phyloP scores from a whole-genome alignment of 148 eudicot species.

The Pouteria glomerata region DNA sequence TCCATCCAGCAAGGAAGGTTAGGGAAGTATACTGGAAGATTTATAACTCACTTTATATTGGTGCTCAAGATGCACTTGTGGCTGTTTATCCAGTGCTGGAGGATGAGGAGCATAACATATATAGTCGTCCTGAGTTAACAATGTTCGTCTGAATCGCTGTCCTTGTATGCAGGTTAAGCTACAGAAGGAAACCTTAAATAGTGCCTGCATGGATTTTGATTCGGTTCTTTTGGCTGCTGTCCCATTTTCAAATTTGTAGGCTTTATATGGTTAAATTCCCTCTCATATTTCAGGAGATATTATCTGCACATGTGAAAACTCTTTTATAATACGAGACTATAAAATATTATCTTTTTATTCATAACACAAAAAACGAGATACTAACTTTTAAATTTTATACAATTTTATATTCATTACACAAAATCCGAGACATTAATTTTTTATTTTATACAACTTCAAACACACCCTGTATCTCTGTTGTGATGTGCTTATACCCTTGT shows the following conservation, averaged over 20 bases:
- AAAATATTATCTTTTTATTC: too few relatives aligned
- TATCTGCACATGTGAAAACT: not conserved
- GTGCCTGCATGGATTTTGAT: not conserved
- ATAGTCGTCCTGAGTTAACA: conserved; percentile 69
- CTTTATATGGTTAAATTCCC: not conserved
- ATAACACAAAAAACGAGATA: too few relatives aligned
- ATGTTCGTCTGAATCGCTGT: conserved; percentile 50
- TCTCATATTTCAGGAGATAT: not conserved
- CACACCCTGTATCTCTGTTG: too few relatives aligned
- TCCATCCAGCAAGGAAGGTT: conserved; percentile 95
- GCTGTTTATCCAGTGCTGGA: conserved; percentile 82
- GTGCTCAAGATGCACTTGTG: conserved; percentile 86
- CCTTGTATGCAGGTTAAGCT: not conserved
- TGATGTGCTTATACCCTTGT: too few relatives aligned
- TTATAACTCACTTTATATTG: conserved; percentile 85
- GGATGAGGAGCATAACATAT: conserved; percentile 66
- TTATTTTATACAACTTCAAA: too few relatives aligned
- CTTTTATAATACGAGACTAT: too few relatives aligned
- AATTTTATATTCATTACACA: too few relatives aligned
- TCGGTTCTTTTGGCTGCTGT: not conserved
- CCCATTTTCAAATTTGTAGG: not conserved
- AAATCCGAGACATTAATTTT: too few relatives aligned
- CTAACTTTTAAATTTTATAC: too few relatives aligned
- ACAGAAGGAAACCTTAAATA: not conserved
- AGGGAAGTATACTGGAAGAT: conserved; percentile 98